These are phyloP conservation scores for Plasmodium knowlesi DNA, from an alignment of 169 alveolate genomes.

Conservation along the genomic window DNA sequence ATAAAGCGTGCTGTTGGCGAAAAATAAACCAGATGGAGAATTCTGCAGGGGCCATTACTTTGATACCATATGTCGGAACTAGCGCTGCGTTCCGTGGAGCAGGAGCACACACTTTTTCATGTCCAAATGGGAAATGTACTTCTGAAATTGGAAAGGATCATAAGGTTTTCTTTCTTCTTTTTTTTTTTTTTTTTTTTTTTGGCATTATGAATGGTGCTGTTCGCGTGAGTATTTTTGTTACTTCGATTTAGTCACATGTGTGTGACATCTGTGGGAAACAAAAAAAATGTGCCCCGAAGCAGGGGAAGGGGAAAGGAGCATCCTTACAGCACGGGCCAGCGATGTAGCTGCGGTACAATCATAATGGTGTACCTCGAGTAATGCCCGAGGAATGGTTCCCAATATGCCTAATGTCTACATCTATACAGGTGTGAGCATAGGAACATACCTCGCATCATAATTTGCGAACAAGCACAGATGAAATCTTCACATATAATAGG, in stretches of 20 bases:
- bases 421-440: background rate
- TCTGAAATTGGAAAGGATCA: background rate
- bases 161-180: no score
- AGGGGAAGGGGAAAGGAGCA: background rate
- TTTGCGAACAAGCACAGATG: background rate
- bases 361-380: background rate
- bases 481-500: background rate
- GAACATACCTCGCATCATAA: background rate
- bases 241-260: background rate
- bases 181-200: no score
- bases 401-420: no score
- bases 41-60: background rate
- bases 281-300: background rate
- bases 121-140: background rate
- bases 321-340: background rate
- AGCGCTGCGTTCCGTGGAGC: background rate
- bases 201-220: background rate
- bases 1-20: background rate
- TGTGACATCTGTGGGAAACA: background rate
- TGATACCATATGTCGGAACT: background rate
- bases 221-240: background rate
- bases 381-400: background rate
- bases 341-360: background rate
- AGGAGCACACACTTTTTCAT: background rate
- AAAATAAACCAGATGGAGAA: background rate